phyloP scores from a whole-genome alignment of 2,329 filamentous ascomycete species.

The Fusarium redolens region DNA sequence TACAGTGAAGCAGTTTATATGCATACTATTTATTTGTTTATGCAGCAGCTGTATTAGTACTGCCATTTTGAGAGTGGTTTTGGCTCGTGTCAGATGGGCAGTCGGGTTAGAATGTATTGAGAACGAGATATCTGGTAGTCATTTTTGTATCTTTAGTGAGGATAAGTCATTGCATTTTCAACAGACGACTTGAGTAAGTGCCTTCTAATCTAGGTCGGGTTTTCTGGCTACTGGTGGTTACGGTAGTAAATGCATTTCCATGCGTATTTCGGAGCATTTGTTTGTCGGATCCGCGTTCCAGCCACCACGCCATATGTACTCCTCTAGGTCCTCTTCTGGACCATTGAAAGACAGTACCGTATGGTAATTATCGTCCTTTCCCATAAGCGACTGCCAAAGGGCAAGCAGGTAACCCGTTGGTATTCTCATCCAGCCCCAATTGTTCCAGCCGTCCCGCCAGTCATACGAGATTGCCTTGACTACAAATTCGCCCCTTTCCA shows the following conservation, averaged over 20 bases:
- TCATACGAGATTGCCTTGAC: constrained; percentile 1
- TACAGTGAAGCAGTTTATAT: too few species aligned
- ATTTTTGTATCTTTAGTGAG: neutral
- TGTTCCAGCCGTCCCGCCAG: neutral
- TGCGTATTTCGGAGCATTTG: neutral
- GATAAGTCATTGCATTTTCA: neutral
- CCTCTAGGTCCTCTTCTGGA: constrained; percentile 4
- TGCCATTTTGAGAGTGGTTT: too few species aligned
- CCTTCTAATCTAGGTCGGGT: neutral
- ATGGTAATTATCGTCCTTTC: neutral
- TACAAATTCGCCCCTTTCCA: neutral
- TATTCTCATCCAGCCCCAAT: constrained; percentile 20
- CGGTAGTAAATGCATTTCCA: neutral
- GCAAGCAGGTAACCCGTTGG: constrained; percentile 11
- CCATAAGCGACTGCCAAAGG: constrained; percentile 13
- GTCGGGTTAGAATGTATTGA: neutral
- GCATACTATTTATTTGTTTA: too few species aligned
- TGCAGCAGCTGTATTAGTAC: too few species aligned
- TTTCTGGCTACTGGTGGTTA: neutral
- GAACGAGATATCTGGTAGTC: neutral
- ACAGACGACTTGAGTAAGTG: neutral
- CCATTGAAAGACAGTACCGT: neutral
- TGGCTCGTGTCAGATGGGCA: too few species aligned
- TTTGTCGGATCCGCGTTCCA: rapidly evolving
- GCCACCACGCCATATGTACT: neutral